Conservation (phyloP, 2,329 filamentous ascomycete species). For the Colletotrichum sp. region DNA sequence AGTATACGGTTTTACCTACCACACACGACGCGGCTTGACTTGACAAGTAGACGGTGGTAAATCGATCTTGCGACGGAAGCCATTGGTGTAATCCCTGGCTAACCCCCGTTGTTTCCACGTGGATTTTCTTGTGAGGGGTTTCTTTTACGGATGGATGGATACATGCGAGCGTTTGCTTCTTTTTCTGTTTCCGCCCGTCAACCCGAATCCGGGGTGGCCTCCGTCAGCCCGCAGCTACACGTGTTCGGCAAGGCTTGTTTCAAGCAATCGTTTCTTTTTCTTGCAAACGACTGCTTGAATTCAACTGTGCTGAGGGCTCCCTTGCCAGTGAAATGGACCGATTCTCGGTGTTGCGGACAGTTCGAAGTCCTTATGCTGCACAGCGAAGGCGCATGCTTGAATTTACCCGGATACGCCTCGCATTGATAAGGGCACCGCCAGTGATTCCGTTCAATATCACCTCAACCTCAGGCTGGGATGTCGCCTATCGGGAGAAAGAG, state of each 20-base stretch:
- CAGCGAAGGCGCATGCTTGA: not conserved
- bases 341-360: not conserved
- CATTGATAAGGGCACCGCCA: not conserved
- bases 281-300: not conserved
- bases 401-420: not conserved
- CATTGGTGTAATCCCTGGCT: not conserved
- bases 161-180: not conserved
- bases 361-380: not conserved
- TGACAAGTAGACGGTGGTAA: not conserved
- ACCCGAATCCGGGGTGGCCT: not conserved
- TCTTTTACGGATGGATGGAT: not conserved
- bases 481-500: not conserved
- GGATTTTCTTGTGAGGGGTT: conserved; percentile 2
- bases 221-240: conserved; percentile 10
- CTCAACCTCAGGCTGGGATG: not conserved
- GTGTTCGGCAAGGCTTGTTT: conserved; percentile 7
- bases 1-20: not conserved
- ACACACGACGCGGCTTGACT: not conserved
- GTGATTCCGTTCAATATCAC: not conserved
- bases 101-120: conserved; percentile 8
- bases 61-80: not conserved
- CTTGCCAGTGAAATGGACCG: not conserved
- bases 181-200: not conserved
- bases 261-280: not conserved
- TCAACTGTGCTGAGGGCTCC: not conserved